Evolutionary conservation across 2,329 filamentous ascomycete species (phyloP).

Genomic region (Hawksworthiomyces lignivorus): DNA sequence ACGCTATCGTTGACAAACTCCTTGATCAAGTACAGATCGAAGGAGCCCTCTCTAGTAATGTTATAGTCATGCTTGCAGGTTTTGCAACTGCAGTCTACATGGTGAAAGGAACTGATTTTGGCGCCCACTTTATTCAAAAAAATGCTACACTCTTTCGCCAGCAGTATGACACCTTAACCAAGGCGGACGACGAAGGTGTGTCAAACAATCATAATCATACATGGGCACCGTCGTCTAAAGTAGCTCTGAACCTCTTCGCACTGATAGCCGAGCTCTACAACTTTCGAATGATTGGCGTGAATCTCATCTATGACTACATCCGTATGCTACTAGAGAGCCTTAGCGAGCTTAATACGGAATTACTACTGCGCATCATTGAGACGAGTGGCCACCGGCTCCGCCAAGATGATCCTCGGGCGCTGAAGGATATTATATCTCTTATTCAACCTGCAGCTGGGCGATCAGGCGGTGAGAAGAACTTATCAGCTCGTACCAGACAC

Average conservation of each 20-base stretch:
- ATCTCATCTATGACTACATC: conserved; percentile 86
- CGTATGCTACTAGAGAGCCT: conserved; percentile 66
- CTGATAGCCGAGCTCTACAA: conserved; percentile 84
- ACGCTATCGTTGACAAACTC: conserved; percentile 68
- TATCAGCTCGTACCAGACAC: conserved; percentile 86
- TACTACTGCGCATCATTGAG: conserved; percentile 76
- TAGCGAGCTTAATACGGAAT: conserved; percentile 79
- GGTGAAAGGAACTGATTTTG: conserved; percentile 80
- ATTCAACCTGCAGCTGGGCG: conserved; percentile 66
- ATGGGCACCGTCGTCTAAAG: conserved; percentile 38
- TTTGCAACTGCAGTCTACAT: conserved; percentile 87
- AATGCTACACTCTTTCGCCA: conserved; percentile 53
- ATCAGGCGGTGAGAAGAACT: conserved; percentile 52
- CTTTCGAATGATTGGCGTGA: conserved; percentile 78
- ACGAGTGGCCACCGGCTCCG: conserved; percentile 75
- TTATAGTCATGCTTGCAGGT: conserved; percentile 82
- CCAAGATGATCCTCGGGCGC: conserved; percentile 76
- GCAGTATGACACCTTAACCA: conserved; percentile 44
- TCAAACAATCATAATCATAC: conserved; percentile 5
- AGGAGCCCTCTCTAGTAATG: conserved; percentile 74
- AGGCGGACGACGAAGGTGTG: conserved; percentile 21
- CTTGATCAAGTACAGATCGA: conserved; percentile 73
- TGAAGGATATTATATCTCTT: conserved; percentile 81
- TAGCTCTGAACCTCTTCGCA: conserved; percentile 68
- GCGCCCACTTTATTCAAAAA: conserved; percentile 70